These are phyloP conservation scores for Fusarium nisikadoi DNA, from an alignment of 2,329 filamentous ascomycete species.

Conservation along the genomic window DNA sequence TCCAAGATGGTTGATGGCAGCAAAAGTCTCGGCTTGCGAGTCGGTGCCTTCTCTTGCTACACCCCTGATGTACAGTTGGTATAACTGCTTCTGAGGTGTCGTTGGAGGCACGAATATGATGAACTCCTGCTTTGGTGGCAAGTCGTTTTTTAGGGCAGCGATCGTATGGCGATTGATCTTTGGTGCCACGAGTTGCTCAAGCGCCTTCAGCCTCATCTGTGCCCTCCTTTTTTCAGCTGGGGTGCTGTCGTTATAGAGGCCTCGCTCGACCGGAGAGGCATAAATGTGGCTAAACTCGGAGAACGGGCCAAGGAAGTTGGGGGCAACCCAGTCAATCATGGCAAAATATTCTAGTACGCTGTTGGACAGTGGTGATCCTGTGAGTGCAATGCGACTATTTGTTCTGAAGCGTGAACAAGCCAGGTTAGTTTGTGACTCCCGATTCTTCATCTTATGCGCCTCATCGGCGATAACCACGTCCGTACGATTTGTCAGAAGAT, in stretches of 20 bases:
- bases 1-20: slow-evolving; percentile 52
- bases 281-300: slow-evolving; percentile 78
- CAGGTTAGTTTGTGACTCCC: slow-evolving; percentile 60
- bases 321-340: slow-evolving; percentile 90
- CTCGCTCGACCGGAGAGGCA: slow-evolving; percentile 76
- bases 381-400: slow-evolving; percentile 80
- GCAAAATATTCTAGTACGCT: slow-evolving; percentile 84
- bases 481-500: slow-evolving; percentile 68
- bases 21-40: slow-evolving; percentile 48
- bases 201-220: slow-evolving; percentile 73
- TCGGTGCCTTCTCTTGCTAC: slow-evolving; percentile 3
- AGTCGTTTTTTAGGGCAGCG: slow-evolving; percentile 67
- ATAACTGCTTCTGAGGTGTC: slow-evolving; percentile 70
- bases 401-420: slow-evolving; percentile 71
- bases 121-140: slow-evolving; percentile 84
- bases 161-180: slow-evolving; percentile 84
- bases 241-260: slow-evolving; percentile 74
- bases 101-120: slow-evolving; percentile 80
- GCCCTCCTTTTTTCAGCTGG: slow-evolving; percentile 65
- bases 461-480: slow-evolving; percentile 87
- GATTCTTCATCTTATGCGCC: slow-evolving; percentile 82
- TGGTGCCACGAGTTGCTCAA: slow-evolving; percentile 77
- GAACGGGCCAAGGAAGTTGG: slow-evolving; percentile 76
- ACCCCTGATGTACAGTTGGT: slow-evolving; percentile 60
- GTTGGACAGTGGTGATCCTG: slow-evolving; percentile 87